phyloP scores from a whole-genome alignment of 345 rosid species.

The Populus tremula region DNA sequence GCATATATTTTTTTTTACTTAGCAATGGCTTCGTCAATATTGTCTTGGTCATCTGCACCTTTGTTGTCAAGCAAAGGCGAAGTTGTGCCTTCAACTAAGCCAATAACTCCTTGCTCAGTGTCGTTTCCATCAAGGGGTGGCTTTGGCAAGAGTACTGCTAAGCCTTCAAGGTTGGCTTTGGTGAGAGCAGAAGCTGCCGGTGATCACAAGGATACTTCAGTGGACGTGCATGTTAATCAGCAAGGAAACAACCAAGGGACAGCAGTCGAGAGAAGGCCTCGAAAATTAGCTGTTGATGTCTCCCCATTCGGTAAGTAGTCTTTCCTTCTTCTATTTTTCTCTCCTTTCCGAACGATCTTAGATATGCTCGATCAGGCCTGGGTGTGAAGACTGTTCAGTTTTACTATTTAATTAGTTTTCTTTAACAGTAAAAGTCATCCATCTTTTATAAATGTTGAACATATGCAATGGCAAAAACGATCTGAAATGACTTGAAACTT shows the following conservation, averaged over 20 bases:
- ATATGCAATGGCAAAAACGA: not conserved
- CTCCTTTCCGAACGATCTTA: too few relatives aligned
- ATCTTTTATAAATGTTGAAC: too few relatives aligned
- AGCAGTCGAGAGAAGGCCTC: slow-evolving; percentile 47
- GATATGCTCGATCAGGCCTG: not conserved
- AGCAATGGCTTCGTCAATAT: slow-evolving; percentile 39
- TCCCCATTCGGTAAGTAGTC: slow-evolving; percentile 61
- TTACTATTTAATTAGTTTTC: not conserved
- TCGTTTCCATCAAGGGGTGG: not conserved
- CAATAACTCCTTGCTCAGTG: not conserved
- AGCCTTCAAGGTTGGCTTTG: slow-evolving; percentile 8
- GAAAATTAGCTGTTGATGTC: slow-evolving; percentile 41
- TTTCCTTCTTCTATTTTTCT: too few relatives aligned
- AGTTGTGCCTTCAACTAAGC: slow-evolving; percentile 1
- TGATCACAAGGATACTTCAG: slow-evolving; percentile 40
- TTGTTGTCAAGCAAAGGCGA: slow-evolving; percentile 9
- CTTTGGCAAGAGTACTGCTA: not conserved
- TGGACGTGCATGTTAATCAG: slow-evolving; percentile 50
- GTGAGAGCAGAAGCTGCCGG: slow-evolving; percentile 42
- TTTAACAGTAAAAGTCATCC: not conserved
- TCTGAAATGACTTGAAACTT: not conserved
- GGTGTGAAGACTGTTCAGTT: not conserved
- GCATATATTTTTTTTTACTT: too few relatives aligned
- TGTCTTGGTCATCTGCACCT: slow-evolving; percentile 31
- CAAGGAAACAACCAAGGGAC: slow-evolving; percentile 31